Conservation (phyloP, 768 basidiomycete species). For the Chalciporus pseudorubinellus region DNA sequence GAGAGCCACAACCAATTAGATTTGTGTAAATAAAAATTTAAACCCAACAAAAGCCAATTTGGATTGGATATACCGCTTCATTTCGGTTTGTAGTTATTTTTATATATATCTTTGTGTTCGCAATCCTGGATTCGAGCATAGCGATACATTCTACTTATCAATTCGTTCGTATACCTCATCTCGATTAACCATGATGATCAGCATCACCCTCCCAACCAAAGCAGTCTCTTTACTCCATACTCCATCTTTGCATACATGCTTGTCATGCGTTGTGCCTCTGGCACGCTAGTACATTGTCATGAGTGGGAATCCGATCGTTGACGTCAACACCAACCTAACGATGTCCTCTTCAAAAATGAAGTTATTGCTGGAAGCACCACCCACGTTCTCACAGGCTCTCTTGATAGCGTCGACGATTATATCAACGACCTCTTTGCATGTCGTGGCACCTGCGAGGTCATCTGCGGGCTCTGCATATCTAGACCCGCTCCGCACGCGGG, state of each 20-base stretch:
- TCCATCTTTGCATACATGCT: constrained; percentile 91
- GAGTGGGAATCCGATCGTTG: neutral
- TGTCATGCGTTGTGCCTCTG: constrained; percentile 82
- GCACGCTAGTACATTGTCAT: constrained; percentile 47
- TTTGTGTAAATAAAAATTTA: no score
- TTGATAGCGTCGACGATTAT: constrained; percentile 69
- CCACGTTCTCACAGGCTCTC: constrained; percentile 64
- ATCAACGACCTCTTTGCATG: constrained; percentile 75
- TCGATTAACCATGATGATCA: neutral
- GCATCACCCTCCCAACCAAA: constrained; percentile 77
- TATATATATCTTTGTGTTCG: constrained; percentile 2
- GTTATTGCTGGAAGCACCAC: constrained; percentile 39
- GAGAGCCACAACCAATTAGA: no score
- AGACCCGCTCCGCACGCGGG: constrained; percentile 41
- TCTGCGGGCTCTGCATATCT: constrained; percentile 57
- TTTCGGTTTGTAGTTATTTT: constrained; percentile 18
- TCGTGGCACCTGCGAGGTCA: constrained; percentile 57
- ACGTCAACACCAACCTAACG: constrained; percentile 56
- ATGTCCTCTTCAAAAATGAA: constrained; percentile 71
- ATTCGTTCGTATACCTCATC: constrained; percentile 10
- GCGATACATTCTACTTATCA: constrained; percentile 15
- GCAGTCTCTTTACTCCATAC: constrained; percentile 84
- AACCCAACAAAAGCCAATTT: no score
- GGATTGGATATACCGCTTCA: constrained; percentile 22
- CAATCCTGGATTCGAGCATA: constrained; percentile 4